Evolutionary conservation across 257 asterid genomes (phyloP).

Genomic region (Echites panduratus): DNA sequence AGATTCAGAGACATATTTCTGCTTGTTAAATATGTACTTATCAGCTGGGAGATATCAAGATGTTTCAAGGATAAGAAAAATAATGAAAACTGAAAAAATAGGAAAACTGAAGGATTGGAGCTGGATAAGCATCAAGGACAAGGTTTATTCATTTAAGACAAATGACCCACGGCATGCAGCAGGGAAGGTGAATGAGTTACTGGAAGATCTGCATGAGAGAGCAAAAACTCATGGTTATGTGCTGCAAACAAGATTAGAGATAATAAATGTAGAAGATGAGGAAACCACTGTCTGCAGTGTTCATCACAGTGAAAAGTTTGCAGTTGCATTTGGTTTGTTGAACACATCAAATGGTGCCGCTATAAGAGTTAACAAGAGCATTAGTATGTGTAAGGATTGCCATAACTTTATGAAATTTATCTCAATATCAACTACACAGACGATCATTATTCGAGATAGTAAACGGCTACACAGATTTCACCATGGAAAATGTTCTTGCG

Average conservation of each 20-base stretch:
- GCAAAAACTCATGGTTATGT: constrained; percentile 46
- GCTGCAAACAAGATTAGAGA: constrained; percentile 27
- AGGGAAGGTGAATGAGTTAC: constrained; percentile 27
- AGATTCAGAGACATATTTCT: constrained; percentile 58
- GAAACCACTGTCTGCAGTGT: constrained; percentile 23
- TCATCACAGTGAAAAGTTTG: constrained; percentile 80
- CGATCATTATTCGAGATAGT: constrained; percentile 64
- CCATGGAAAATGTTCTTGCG: constrained; percentile 73
- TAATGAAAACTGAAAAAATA: constrained; percentile 59
- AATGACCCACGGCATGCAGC: constrained; percentile 25
- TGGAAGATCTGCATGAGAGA: constrained; percentile 45
- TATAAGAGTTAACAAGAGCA: constrained; percentile 62
- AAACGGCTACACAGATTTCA: constrained; percentile 72
- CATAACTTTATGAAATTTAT: constrained; percentile 61
- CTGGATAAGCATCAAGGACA: constrained; percentile 68
- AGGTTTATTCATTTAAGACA: constrained; percentile 55
- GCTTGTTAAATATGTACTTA: constrained; percentile 62
- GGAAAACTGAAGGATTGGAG: constrained; percentile 65
- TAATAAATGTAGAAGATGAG: constrained; percentile 25
- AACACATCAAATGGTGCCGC: constrained; percentile 38
- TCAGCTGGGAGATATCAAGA: constrained; percentile 70
- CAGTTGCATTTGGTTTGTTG: constrained; percentile 71
- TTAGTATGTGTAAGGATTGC: constrained; percentile 78
- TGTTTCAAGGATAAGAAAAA: constrained; percentile 65
- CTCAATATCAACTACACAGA: constrained; percentile 51